phyloP scores from a whole-genome alignment of 2,329 filamentous ascomycete genomes.

The Coniochaeta hoffmannii region DNA sequence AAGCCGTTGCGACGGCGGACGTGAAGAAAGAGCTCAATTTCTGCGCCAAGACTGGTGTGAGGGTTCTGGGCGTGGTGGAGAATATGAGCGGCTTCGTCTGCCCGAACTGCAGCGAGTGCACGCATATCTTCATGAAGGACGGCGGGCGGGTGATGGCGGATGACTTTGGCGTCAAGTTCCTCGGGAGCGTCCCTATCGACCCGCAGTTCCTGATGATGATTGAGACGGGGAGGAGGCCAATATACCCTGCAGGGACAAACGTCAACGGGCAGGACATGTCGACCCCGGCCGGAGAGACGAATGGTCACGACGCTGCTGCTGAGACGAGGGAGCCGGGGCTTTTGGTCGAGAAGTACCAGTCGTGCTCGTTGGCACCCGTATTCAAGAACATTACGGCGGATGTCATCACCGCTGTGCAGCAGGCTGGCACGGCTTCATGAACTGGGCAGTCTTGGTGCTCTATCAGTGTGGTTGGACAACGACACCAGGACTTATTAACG shows the following conservation, averaged over 20 bases:
- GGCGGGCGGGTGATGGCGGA: conserved; percentile 84
- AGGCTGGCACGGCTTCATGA: background rate
- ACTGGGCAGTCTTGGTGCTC: too few relatives aligned
- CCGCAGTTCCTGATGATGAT: conserved; percentile 83
- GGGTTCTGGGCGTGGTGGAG: conserved; percentile 82
- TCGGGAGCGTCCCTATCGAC: conserved; percentile 87
- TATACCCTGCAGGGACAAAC: conserved; percentile 61
- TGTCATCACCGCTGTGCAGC: conserved; percentile 28
- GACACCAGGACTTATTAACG: background rate
- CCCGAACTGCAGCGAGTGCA: conserved; percentile 73
- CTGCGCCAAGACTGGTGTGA: conserved; percentile 74
- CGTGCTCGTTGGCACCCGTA: conserved; percentile 62
- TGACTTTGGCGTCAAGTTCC: conserved; percentile 76
- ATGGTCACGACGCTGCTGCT: conserved; percentile 14
- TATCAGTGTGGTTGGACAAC: too few relatives aligned
- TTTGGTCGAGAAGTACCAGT: conserved; percentile 64
- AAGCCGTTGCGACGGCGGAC: conserved; percentile 87
- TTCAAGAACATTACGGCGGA: conserved; percentile 58
- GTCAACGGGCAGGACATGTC: conserved; percentile 51
- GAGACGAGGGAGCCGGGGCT: conserved; percentile 29
- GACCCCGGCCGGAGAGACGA: conserved; percentile 14
- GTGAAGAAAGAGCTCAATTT: conserved; percentile 95
- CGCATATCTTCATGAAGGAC: conserved; percentile 86
- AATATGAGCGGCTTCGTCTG: conserved; percentile 96
- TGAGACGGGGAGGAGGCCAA: conserved; percentile 61